Evolutionary conservation across 441 rosid species (phyloP), one percentile per base, ranked within the genome.

Genomic region (Mallotus japonicus): DNA sequence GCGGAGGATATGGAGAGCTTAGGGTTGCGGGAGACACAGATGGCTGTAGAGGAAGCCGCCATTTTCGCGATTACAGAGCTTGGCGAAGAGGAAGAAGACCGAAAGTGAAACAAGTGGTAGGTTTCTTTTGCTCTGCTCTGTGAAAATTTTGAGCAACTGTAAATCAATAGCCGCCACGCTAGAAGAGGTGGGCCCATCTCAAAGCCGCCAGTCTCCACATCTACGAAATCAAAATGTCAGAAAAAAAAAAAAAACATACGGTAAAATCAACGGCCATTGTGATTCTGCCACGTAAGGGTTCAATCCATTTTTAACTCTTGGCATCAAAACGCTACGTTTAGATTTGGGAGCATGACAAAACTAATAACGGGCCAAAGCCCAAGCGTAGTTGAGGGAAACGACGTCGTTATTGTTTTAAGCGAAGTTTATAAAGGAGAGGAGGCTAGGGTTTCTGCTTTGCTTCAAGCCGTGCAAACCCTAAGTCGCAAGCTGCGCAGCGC

Each of bases 31-130:
- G 77, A 68, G 61, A 59, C 10, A 7, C 76, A 6, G 49, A 82
- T 37, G 37, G 69, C 55, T 0, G 61, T 67, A 37, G 14, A 61
- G 7, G 75, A 42, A 17, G 76, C 76, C 49, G 81, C 81, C 85
- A 75, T 79, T 63, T 71, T 47, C 44, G 32, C 32, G 32, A 28
- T 28, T 28, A 28, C 32, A 28, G 32, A 32, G 5, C 14, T 14
- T 24, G 55, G 6, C 19, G 19, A 11, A 10, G 24, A 66, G 40
- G 20, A n/a, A 49, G 58, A 12, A 13, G 2, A 14, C 32, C 32
- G 3, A 28, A 28, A 28, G 32, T 1, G 32, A 28, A 28, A 28
- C 32, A 28, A 28, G 32, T 28, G 32, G 1, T 12, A 6, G 28
- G 10, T 54, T 2, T 2, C 24, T 32, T 28, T 28, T 32, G 14